Conservation (phyloP, 2,329 filamentous ascomycete species). For the Trichoderma arundinaceum region DNA sequence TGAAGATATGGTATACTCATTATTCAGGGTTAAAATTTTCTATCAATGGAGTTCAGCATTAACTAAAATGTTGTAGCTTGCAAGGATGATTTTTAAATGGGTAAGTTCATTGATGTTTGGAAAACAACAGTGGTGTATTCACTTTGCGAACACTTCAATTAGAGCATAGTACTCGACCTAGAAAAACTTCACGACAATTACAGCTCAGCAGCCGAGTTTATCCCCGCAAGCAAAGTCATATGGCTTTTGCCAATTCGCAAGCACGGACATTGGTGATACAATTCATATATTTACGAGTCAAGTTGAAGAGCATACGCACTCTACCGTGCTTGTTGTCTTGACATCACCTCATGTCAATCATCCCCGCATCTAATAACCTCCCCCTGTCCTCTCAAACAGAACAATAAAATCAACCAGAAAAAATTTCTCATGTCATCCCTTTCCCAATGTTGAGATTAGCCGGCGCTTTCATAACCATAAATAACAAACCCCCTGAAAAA, state of each 20-base stretch:
- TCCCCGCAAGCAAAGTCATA: not conserved
- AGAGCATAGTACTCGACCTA: too few species aligned
- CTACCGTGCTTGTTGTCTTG: not conserved
- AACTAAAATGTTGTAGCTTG: too few species aligned
- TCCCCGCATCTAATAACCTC: not conserved
- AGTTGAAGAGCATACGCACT: not conserved
- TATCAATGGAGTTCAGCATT: too few species aligned
- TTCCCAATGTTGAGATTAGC: constrained; percentile 38
- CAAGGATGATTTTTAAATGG: too few species aligned
- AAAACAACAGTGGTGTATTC: too few species aligned
- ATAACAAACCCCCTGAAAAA: not conserved
- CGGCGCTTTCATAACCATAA: constrained; percentile 28
- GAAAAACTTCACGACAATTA: too few species aligned
- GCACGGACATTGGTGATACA: not conserved
- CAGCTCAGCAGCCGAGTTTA: not conserved
- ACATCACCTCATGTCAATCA: not conserved
- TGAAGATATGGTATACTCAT: not conserved
- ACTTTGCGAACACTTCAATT: too few species aligned
- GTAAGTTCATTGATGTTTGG: too few species aligned
- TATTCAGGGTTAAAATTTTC: too few species aligned
- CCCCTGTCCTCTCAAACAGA: not conserved
- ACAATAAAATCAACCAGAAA: constrained; percentile 1
- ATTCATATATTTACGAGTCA: not conserved
- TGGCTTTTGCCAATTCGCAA: too few species aligned
- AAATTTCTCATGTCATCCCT: constrained; percentile 21